These are phyloP conservation scores for Phytophthora rubi DNA, from an alignment of 352 stramenopile species.

Conservation along the genomic window DNA sequence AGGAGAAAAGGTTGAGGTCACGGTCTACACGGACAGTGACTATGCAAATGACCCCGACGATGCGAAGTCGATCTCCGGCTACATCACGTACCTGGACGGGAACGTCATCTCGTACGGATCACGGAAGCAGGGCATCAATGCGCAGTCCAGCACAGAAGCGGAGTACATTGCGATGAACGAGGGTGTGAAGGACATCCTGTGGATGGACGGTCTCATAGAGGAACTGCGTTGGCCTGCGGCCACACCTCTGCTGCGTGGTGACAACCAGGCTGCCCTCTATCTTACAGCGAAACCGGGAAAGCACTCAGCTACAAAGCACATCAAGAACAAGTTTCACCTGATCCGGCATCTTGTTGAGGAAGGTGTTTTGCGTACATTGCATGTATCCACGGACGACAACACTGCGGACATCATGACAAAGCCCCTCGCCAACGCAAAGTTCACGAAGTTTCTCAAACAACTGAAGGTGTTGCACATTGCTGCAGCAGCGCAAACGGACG, in stretches of 20 bases:
- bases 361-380: neutral
- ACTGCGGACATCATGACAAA: neutral
- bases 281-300: neutral
- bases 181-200: conserved; percentile 27
- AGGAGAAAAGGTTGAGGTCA: neutral
- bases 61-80: conserved; percentile 23
- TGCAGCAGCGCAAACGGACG: neutral
- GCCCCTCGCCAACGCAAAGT: neutral
- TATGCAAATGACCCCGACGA: conserved; percentile 36
- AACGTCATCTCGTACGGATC: conserved; percentile 35
- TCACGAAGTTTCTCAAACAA: neutral
- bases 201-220: conserved; percentile 12
- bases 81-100: conserved; percentile 31
- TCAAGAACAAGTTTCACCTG: neutral
- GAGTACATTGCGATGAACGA: conserved; percentile 24
- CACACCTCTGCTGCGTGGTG: conserved; percentile 11
- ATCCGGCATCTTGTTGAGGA: neutral
- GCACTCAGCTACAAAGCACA: neutral
- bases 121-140: conserved; percentile 37
- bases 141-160: conserved; percentile 31
- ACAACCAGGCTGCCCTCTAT: neutral
- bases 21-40: conserved; percentile 26
- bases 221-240: conserved; percentile 2
- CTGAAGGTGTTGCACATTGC: neutral
- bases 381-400: neutral